Percentiles rank a stretch among this genome's conserved stretches.
Conservation (phyloP, 108 stramenopile genomes). For the Cylindrotheca fusiformis region DNA sequence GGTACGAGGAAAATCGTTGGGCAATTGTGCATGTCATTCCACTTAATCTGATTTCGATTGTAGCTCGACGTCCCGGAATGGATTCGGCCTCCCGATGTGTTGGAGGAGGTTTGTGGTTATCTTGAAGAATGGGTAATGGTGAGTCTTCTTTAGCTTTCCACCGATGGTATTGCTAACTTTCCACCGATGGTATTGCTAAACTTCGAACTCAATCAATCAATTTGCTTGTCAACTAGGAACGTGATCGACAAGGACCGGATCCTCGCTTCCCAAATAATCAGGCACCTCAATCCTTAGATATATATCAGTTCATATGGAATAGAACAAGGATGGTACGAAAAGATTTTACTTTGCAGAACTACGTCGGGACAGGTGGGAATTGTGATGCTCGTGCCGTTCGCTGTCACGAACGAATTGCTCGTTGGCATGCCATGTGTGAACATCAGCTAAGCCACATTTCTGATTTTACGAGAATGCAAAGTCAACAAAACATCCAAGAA, state of each 20-base stretch:
- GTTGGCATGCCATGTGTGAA: conserved; percentile 89
- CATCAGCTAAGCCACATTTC: conserved; percentile 82
- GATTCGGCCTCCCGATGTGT: conserved; percentile 78
- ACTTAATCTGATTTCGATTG: not conserved
- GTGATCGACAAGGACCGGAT: conserved; percentile 89
- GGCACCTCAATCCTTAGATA: conserved; percentile 71
- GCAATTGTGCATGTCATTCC: too few relatives aligned
- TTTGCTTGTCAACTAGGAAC: conserved; percentile 43
- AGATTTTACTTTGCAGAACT: conserved; percentile 90
- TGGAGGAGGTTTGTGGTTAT: conserved; percentile 74
- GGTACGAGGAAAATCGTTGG: too few relatives aligned
- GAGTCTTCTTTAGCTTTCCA: conserved; percentile 19
- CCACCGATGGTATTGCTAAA: too few relatives aligned
- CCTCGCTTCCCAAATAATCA: conserved; percentile 54
- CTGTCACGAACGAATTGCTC: conserved; percentile 86
- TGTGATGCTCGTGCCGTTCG: conserved; percentile 81
- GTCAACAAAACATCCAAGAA: conserved; percentile 88
- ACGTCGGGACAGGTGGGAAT: conserved; percentile 81
- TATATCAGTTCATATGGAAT: conserved; percentile 92
- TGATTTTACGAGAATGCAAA: conserved; percentile 81
- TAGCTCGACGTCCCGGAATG: conserved; percentile 78
- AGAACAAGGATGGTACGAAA: conserved; percentile 84
- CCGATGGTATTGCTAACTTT: not conserved
- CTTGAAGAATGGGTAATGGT: conserved; percentile 92
- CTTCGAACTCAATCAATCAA: too few relatives aligned